A percentile compares a stretch with the other conserved stretches of the same genome.
Evolutionary conservation across 495 filamentous ascomycete genomes (phyloP).

Genomic region (Cryomyces minteri): DNA sequence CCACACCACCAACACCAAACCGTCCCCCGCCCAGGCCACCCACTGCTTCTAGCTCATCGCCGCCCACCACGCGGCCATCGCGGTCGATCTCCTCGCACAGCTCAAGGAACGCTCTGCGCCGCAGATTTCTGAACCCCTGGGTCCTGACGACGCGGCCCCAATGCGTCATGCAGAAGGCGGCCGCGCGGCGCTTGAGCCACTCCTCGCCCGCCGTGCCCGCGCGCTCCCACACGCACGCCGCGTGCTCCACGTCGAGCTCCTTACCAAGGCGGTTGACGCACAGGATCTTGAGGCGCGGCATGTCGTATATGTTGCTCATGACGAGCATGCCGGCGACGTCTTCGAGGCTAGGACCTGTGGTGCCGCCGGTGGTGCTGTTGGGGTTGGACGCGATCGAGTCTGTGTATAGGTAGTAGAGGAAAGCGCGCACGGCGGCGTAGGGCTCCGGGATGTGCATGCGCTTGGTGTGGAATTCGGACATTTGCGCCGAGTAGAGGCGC

Average conservation of each 20-base stretch:
- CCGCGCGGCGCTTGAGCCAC: slow-evolving; percentile 76
- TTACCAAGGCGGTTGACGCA: slow-evolving; percentile 74
- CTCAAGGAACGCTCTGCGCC: slow-evolving; percentile 59
- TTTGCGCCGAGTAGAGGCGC: slow-evolving; percentile 74
- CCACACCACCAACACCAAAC: slow-evolving; percentile 21
- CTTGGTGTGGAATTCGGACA: slow-evolving; percentile 91
- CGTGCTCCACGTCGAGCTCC: slow-evolving; percentile 85
- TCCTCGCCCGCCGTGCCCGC: slow-evolving; percentile 79
- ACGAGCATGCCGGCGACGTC: slow-evolving; percentile 93
- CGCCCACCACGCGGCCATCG: slow-evolving; percentile 72
- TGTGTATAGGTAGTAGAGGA: slow-evolving; percentile 91
- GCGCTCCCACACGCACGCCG: slow-evolving; percentile 90
- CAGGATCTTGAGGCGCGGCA: slow-evolving; percentile 75
- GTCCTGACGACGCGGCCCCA: slow-evolving; percentile 94
- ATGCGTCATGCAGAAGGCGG: slow-evolving; percentile 71
- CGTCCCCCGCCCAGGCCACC: slow-evolving; percentile 44
- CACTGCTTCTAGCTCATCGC: slow-evolving; percentile 66
- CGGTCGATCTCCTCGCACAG: slow-evolving; percentile 85
- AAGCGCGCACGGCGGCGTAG: slow-evolving; percentile 83
- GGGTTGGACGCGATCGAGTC: slow-evolving; percentile 60
- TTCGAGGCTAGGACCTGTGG: slow-evolving; percentile 47
- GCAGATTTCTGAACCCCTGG: slow-evolving; percentile 62
- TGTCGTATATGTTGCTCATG: slow-evolving; percentile 94
- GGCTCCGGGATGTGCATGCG: slow-evolving; percentile 96
- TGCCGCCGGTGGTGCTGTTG: slow-evolving; percentile 15